Conservation (phyloP, 2,329 filamentous ascomycete genomes). For the Aspergillus pseudoviridinutans region DNA sequence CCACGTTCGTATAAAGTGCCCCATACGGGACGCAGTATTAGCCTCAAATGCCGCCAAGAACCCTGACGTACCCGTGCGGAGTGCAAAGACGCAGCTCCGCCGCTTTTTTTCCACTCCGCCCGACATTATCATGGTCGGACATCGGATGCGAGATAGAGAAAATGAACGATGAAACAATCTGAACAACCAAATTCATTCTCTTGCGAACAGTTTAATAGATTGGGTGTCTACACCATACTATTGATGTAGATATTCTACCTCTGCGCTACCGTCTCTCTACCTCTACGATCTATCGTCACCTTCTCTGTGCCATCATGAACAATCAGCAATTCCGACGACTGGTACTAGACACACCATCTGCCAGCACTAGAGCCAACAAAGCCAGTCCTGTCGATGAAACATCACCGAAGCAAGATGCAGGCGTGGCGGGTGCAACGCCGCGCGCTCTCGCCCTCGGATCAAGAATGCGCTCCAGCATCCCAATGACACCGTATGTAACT, state of each 20-base stretch:
- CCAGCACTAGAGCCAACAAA: conserved; percentile 12
- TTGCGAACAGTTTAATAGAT: background rate
- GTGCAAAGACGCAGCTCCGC: background rate
- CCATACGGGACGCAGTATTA: background rate
- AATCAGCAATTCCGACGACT: conserved; percentile 91
- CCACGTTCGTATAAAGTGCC: background rate
- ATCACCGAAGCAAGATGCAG: conserved; percentile 19
- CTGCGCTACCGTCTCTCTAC: background rate
- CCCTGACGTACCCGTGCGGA: background rate
- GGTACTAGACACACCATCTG: conserved; percentile 53
- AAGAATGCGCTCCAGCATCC: conserved; percentile 73
- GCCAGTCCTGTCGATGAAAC: conserved; percentile 8
- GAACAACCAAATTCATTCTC: background rate
- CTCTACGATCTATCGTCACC: background rate
- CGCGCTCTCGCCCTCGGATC: conserved; percentile 64
- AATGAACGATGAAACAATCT: background rate
- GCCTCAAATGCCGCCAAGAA: background rate
- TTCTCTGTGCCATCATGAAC: conserved; percentile 62
- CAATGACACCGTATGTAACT: conserved; percentile 80
- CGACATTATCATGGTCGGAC: background rate
- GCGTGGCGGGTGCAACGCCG: conserved; percentile 45
- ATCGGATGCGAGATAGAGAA: background rate
- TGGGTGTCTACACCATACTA: too few relatives aligned
- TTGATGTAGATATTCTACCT: background rate
- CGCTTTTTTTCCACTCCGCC: background rate